Evolutionary conservation across 1,284 basidiomycete species (phyloP).

Genomic region (Irpex rosettiformis): DNA sequence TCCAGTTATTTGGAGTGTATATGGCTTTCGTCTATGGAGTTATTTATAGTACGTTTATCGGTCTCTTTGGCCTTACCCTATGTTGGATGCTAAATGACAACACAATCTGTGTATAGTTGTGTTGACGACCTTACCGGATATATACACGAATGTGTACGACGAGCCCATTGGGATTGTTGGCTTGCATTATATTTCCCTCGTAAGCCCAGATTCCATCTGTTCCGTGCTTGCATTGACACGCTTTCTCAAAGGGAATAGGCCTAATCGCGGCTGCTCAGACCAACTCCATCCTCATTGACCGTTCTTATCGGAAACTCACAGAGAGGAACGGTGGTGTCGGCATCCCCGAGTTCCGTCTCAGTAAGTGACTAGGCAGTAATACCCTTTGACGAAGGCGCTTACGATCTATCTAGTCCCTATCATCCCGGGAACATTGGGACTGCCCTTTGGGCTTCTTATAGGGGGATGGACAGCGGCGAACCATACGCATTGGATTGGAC

Average conservation of each 20-base stretch:
- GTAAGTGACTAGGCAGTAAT: constrained; percentile 17
- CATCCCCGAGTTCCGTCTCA: constrained; percentile 49
- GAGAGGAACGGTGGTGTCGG: constrained; percentile 48
- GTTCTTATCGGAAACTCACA: constrained; percentile 48
- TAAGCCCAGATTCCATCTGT: constrained; percentile 7
- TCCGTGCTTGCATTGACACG: not conserved
- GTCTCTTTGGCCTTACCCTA: not conserved
- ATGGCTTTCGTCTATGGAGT: constrained; percentile 48
- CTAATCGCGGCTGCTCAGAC: constrained; percentile 48
- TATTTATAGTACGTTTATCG: constrained; percentile 44
- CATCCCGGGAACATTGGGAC: constrained; percentile 46
- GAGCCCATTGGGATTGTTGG: constrained; percentile 52
- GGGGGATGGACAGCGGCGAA: constrained; percentile 61
- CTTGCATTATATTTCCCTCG: constrained; percentile 61
- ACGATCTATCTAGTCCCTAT: constrained; percentile 30
- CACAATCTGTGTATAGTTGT: constrained; percentile 37
- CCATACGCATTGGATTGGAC: constrained; percentile 58
- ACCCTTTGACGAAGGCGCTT: not conserved
- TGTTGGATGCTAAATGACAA: not conserved
- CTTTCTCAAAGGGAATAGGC: constrained; percentile 25
- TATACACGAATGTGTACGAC: constrained; percentile 51
- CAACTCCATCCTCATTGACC: constrained; percentile 54
- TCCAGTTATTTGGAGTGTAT: constrained; percentile 43
- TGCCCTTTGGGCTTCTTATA: constrained; percentile 59
- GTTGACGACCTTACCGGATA: constrained; percentile 59